Evolutionary conservation across 2,329 filamentous ascomycete genomes (phyloP), one percentile per base, ranked within the genome.

Genomic region (Sphaceloma murrayae): DNA sequence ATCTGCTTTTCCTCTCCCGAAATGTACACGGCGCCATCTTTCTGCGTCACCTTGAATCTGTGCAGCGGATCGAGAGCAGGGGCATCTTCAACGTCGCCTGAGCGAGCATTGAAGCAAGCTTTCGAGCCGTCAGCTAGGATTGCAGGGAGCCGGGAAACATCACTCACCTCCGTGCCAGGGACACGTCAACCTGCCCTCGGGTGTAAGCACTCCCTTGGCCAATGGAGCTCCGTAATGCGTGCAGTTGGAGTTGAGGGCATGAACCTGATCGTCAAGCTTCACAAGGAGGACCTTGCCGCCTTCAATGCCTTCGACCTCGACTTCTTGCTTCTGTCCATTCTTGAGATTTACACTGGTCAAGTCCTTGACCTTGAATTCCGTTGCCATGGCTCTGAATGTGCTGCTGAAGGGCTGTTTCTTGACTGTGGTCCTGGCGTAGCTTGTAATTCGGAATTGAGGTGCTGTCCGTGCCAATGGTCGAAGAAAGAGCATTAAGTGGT

Each of bases 11-110:
- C 81, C 21, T 89, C 84, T 17, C 82, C 87, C 30, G 80, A 80
- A 51, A 98, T 77, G 61, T 87, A 96, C 2, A 95, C 79, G 4
- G 75, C 81, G 22, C 85, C 87, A 54, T 91, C 78, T 57, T 82
- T 87, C 61, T 94, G 80, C 22, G 77, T 68, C 22, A 95, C 69
- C 43, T 85, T 78, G 67, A 93, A 98, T 40, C 81, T 80, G 34
- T 83, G 75, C 18, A 98, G 68, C n/a, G 84, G 74, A 56, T 96
- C 86, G 18, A 94, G 75, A 2, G 85, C 91, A 0, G 91, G 91
- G 1, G 89, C 88, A 58, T 96, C 86, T 66, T 98, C 91, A 48
- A 96, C 84, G 56, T 98, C 91, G 43, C 91, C 91, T 4, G 83
- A 93, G 46, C 75, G 74, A 51, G 85, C 78, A 51, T 86, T 91